These are phyloP conservation scores for Apiospora kogelbergensis DNA, from an alignment of 2,329 filamentous ascomycete species.

Conservation along the genomic window DNA sequence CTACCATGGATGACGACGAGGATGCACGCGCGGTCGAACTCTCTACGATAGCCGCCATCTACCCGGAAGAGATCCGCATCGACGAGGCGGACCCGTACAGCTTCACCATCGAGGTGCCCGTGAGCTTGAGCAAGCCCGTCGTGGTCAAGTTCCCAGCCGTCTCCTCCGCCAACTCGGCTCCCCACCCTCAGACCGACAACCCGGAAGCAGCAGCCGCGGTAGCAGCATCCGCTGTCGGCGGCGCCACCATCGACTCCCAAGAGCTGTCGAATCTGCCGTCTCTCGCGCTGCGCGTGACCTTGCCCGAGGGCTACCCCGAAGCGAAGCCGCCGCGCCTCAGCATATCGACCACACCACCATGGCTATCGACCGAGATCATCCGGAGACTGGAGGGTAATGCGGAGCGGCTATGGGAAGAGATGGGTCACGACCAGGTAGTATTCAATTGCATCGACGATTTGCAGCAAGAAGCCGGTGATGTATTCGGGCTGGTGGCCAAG, in stretches of 20 bases:
- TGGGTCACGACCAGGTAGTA: slow-evolving; percentile 57
- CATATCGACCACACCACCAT: slow-evolving; percentile 55
- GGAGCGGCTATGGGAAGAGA: slow-evolving; percentile 59
- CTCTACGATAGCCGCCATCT: slow-evolving; percentile 62
- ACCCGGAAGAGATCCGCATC: slow-evolving; percentile 57
- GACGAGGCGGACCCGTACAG: slow-evolving; percentile 43
- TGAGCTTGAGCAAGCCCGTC: slow-evolving; percentile 53
- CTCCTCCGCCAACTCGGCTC: slow-evolving; percentile 38
- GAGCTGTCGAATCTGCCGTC: slow-evolving; percentile 58
- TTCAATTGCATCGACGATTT: slow-evolving; percentile 65
- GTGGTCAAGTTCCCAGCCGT: slow-evolving; percentile 57
- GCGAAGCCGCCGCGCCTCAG: slow-evolving; percentile 48
- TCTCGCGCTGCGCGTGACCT: slow-evolving; percentile 49
- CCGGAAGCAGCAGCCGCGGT: slow-evolving; percentile 15
- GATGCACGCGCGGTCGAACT: slow-evolving; percentile 60
- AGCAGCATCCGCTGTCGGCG: slow-evolving; percentile 14
- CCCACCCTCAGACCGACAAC: slow-evolving; percentile 14
- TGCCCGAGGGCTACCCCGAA: slow-evolving; percentile 60
- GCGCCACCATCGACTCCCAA: slow-evolving; percentile 38
- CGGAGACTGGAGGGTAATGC: slow-evolving; percentile 51
- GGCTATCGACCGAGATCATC: slow-evolving; percentile 53
- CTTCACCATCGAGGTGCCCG: slow-evolving; percentile 58
- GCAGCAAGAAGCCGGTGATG: slow-evolving; percentile 57
- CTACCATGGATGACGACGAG: slow-evolving; percentile 39
- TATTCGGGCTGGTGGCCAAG: slow-evolving; percentile 56